A percentile compares a stretch with the other conserved stretches of the same genome.
phyloP scores from a whole-genome alignment of 495 filamentous ascomycete genomes.

The Terfezia boudieri region DNA sequence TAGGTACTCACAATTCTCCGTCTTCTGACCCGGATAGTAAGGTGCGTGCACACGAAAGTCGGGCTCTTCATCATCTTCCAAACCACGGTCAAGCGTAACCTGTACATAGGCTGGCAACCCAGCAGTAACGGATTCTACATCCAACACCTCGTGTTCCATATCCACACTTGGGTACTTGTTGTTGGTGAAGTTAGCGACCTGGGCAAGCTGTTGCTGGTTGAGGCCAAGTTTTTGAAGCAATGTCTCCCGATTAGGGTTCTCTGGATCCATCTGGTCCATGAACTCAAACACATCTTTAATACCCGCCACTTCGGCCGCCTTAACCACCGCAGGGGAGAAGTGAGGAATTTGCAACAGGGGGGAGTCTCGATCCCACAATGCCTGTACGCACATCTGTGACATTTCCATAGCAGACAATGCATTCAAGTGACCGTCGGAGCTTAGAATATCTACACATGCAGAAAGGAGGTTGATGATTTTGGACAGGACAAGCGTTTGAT shows the following conservation, averaged over 20 bases:
- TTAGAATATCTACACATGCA: slow-evolving; percentile 84
- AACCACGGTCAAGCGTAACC: slow-evolving; percentile 66
- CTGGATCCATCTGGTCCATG: slow-evolving; percentile 94
- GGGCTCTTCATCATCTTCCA: slow-evolving; percentile 42
- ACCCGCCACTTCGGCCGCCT: slow-evolving; percentile 55
- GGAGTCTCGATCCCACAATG: slow-evolving; percentile 96
- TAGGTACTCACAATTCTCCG: slow-evolving; percentile 45
- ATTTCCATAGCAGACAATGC: slow-evolving; percentile 98
- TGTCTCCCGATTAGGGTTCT: slow-evolving; percentile 49
- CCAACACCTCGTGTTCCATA: slow-evolving; percentile 66
- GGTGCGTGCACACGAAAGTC: slow-evolving; percentile 82
- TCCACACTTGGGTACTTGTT: slow-evolving; percentile 77
- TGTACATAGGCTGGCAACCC: slow-evolving; percentile 66
- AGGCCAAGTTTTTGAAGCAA: slow-evolving; percentile 59
- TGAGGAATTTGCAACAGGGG: slow-evolving; percentile 95
- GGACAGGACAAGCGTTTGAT: slow-evolving; percentile 70
- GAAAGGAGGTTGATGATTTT: slow-evolving; percentile 76
- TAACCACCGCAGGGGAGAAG: slow-evolving; percentile 64
- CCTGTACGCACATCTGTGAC: slow-evolving; percentile 97
- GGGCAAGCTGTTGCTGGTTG: slow-evolving; percentile 55
- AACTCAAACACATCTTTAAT: slow-evolving; percentile 93
- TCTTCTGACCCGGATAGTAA: slow-evolving; percentile 81
- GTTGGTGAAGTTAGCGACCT: slow-evolving; percentile 94
- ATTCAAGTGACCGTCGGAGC: slow-evolving; percentile 87
- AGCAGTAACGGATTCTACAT: slow-evolving; percentile 53